phyloP scores from a whole-genome alignment of 1,139 yeast genomes.

The Saccharomycopsis crataegensis region DNA sequence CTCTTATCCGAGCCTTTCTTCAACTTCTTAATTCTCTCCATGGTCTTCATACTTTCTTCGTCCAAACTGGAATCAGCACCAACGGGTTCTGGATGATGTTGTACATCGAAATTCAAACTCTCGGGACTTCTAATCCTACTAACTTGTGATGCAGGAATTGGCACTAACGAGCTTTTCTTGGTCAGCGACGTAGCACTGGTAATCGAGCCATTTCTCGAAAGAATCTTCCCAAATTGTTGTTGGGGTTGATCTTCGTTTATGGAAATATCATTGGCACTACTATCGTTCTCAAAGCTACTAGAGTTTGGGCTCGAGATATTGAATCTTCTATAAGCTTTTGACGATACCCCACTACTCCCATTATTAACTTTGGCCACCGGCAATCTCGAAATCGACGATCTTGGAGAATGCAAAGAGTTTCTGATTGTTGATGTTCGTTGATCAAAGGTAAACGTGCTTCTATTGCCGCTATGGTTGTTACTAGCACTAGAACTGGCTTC shows the following conservation, averaged over 20 bases:
- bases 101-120: too few relatives aligned
- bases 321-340: background rate
- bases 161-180: constrained; percentile 7
- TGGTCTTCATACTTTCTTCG: constrained; percentile 2
- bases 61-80: background rate
- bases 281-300: background rate
- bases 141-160: constrained; percentile 13
- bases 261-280: background rate
- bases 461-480: background rate
- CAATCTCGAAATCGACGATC: constrained; percentile 7
- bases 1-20: constrained; percentile 1
- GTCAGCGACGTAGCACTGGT: background rate
- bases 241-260: background rate
- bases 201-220: background rate
- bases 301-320: background rate
- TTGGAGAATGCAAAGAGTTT: background rate
- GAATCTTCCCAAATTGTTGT: background rate
- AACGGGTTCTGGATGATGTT: background rate
- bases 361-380: constrained; percentile 2
- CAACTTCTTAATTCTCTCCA: constrained; percentile 16
- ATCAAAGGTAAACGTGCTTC: background rate
- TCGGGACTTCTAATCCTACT: constrained; percentile 16
- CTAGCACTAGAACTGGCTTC: background rate
- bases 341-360: background rate
- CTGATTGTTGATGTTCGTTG: background rate